A percentile compares a stretch with the other conserved stretches of the same genome.
phyloP scores from a whole-genome alignment of 495 filamentous ascomycete genomes.

The Paragyromitra xinjiangensis region DNA sequence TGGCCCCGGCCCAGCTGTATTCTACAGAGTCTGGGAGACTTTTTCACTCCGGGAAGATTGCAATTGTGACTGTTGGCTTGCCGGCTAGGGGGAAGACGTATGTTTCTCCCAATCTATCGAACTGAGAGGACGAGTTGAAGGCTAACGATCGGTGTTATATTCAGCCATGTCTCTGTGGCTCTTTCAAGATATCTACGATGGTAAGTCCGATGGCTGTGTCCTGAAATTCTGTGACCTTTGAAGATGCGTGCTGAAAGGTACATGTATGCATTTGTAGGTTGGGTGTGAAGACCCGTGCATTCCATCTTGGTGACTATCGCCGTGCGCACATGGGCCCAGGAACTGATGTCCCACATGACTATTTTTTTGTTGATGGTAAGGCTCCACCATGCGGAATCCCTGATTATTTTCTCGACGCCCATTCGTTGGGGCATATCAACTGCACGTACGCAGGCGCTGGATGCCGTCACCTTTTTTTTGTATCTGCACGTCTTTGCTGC shows the following conservation, averaged over 20 bases:
- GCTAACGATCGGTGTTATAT: conserved; percentile 49
- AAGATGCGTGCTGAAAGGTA: conserved; percentile 35
- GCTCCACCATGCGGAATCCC: conserved; percentile 51
- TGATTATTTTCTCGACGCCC: conserved; percentile 45
- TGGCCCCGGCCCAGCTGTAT: conserved; percentile 96
- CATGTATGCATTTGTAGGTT: conserved; percentile 68
- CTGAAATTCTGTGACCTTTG: conserved; percentile 17
- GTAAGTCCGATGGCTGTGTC: conserved; percentile 62
- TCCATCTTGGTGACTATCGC: conserved; percentile 96
- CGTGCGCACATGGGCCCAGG: conserved; percentile 86
- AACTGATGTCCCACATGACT: conserved; percentile 92
- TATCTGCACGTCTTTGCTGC: conserved; percentile 37
- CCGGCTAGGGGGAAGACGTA: conserved; percentile 97
- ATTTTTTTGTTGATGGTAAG: conserved; percentile 91
- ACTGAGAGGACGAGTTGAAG: conserved; percentile 27
- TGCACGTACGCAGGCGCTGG: conserved; percentile 18
- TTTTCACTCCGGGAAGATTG: conserved; percentile 96
- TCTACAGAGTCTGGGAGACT: conserved; percentile 96
- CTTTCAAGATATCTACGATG: conserved; percentile 94
- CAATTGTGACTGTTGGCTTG: conserved; percentile 94
- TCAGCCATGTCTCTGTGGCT: conserved; percentile 91
- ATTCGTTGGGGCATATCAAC: conserved; percentile 40
- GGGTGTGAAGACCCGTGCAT: conserved; percentile 96
- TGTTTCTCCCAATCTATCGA: conserved; percentile 57
- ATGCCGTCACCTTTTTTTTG: conserved; percentile 42